phyloP scores from a whole-genome alignment of 495 filamentous ascomycete genomes.

The Penicillium samsonianum region DNA sequence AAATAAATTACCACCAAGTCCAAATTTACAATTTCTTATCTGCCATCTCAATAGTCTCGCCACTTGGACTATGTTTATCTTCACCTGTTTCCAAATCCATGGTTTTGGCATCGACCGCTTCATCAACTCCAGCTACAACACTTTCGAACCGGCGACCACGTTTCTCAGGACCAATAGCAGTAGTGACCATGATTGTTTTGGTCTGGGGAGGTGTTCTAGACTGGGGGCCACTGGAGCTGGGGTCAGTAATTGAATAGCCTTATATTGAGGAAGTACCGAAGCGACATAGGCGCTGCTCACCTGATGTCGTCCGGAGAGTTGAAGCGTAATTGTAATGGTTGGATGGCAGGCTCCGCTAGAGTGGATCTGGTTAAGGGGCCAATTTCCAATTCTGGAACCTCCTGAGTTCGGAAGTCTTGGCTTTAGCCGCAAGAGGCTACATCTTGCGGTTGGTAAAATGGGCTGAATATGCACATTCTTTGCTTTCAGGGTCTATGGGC shows the following conservation, averaged over 20 bases:
- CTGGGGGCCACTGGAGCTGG: not conserved
- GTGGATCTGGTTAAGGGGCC: conserved; percentile 11
- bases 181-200: conserved; percentile 51
- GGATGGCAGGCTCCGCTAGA: not conserved
- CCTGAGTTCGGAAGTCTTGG: not conserved
- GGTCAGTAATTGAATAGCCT: not conserved
- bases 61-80: conserved; percentile 13
- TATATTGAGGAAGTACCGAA: not conserved
- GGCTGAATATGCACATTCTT: not conserved
- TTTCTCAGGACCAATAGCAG: conserved; percentile 58
- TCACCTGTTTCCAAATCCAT: conserved; percentile 25
- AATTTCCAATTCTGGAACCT: not conserved
- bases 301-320: not conserved
- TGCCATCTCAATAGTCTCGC: conserved; percentile 28
- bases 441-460: not conserved
- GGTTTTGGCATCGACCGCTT: conserved; percentile 23
- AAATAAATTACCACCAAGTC: not conserved
- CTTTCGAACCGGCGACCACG: conserved; percentile 67
- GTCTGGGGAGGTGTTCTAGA: not conserved
- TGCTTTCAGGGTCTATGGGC: not conserved
- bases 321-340: conserved; percentile 2
- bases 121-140: conserved; percentile 55
- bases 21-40: conserved; percentile 26
- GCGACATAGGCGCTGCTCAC: not conserved
- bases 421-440: conserved; percentile 2